Evolutionary conservation across 169 alveolate species (phyloP).

Genomic region (Perkinsus marinus): DNA sequence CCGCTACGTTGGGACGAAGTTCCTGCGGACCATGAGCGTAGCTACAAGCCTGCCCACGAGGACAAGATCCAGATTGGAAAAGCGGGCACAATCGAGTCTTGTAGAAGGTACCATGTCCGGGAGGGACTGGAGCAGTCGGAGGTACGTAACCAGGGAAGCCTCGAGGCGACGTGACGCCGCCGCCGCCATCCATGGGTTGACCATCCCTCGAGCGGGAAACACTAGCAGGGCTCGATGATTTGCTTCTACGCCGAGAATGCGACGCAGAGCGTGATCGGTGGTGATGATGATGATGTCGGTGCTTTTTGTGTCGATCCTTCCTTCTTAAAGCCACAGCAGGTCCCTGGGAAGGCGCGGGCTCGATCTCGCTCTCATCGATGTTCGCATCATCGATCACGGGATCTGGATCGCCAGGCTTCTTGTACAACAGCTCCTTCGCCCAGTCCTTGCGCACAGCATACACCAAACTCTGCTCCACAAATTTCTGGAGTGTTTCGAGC

Average conservation of each 20-base stretch:
- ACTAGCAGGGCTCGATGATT: not conserved
- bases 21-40: not conserved
- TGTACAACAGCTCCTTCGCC: not conserved
- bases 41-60: not conserved
- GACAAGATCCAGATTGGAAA: not conserved
- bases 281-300: not conserved
- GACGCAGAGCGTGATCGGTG: not conserved
- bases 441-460: not conserved
- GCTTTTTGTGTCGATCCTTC: not conserved
- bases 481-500: not conserved
- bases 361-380: not conserved
- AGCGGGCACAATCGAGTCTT: not conserved
- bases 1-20: not conserved
- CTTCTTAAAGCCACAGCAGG: not conserved
- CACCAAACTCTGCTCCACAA: not conserved
- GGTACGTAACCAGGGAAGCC: not conserved
- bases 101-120: not conserved
- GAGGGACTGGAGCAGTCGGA: not conserved
- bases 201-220: not conserved
- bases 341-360: not conserved
- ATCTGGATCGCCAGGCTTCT: not conserved
- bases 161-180: not conserved
- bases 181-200: not conserved
- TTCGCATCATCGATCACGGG: not conserved
- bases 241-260: not conserved